Percentiles rank a stretch among this genome's conserved stretches.
phyloP scores from a whole-genome alignment of 1,139 yeast genomes.

The Lizanozyma gosingica region DNA sequence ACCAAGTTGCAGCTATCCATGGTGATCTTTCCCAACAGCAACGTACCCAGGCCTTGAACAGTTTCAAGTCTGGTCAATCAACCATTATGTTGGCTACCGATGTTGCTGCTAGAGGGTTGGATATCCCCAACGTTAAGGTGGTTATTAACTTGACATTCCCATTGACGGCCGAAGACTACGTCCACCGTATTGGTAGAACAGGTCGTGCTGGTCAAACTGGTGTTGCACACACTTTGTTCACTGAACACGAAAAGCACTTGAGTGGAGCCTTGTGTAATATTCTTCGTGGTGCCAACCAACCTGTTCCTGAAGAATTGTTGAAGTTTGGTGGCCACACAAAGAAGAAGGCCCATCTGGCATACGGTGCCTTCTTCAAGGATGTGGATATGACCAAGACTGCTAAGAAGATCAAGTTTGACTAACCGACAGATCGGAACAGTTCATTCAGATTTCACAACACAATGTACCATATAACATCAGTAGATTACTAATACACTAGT shows the following conservation, averaged over 20 bases:
- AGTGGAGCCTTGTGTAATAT: slow-evolving; percentile 94
- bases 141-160: slow-evolving; percentile 97
- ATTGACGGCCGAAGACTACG: slow-evolving; percentile 94
- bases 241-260: slow-evolving; percentile 94
- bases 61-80: slow-evolving; percentile 75
- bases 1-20: slow-evolving; percentile 83
- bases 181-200: slow-evolving; percentile 96
- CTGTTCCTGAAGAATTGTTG: slow-evolving; percentile 91
- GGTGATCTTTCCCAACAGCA: slow-evolving; percentile 93
- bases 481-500: no score
- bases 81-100: slow-evolving; percentile 87
- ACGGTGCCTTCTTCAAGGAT: slow-evolving; percentile 93
- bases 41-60: slow-evolving; percentile 78
- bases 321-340: slow-evolving; percentile 97
- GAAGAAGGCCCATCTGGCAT: slow-evolving; percentile 92
- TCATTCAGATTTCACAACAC: no score
- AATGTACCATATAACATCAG: no score
- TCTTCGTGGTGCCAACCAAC: slow-evolving; percentile 87
- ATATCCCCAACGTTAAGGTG: slow-evolving; percentile 93
- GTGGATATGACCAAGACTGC: slow-evolving; percentile 84
- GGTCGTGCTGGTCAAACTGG: slow-evolving; percentile 98
- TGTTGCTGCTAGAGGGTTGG: slow-evolving; percentile 98
- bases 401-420: slow-evolving; percentile 79
- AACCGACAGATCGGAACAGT: no score
- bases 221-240: slow-evolving; percentile 87